Percentiles rank a stretch among this genome's conserved stretches.
phyloP scores from a whole-genome alignment of 257 asterid species.

The Nicotiana noctiflora region DNA sequence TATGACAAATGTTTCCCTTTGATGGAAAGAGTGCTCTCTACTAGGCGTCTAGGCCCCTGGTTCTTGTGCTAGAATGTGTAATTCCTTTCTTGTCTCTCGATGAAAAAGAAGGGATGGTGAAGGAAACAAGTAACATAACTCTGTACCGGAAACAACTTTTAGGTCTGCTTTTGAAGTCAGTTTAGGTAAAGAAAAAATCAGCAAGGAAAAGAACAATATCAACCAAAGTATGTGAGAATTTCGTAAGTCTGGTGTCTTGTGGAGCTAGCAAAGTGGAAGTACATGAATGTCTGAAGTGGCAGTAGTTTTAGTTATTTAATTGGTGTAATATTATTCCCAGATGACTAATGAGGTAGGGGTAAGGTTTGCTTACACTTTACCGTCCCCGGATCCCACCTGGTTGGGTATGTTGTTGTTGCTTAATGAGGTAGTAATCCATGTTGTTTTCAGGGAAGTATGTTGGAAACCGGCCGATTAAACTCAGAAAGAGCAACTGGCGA shows the following conservation, averaged over 20 bases:
- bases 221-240: background rate
- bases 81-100: too few species aligned
- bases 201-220: background rate
- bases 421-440: background rate
- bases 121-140: background rate
- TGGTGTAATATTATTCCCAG: background rate
- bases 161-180: background rate
- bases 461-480: slow-evolving; percentile 90
- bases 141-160: background rate
- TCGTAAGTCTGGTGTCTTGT: background rate
- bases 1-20: background rate
- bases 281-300: background rate
- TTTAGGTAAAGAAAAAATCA: background rate
- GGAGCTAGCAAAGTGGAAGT: background rate
- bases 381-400: too few species aligned
- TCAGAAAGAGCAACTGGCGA: slow-evolving; percentile 85
- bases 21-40: background rate
- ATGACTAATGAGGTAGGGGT: background rate
- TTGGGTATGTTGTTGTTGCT: too few species aligned
- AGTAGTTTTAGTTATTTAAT: background rate
- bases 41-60: background rate
- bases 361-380: too few species aligned
- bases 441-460: slow-evolving; percentile 70
- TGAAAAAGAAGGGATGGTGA: too few species aligned
- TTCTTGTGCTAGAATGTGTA: background rate